phyloP scores from a whole-genome alignment of 2,329 filamentous ascomycete genomes.

The Delphinella strobiligena region DNA sequence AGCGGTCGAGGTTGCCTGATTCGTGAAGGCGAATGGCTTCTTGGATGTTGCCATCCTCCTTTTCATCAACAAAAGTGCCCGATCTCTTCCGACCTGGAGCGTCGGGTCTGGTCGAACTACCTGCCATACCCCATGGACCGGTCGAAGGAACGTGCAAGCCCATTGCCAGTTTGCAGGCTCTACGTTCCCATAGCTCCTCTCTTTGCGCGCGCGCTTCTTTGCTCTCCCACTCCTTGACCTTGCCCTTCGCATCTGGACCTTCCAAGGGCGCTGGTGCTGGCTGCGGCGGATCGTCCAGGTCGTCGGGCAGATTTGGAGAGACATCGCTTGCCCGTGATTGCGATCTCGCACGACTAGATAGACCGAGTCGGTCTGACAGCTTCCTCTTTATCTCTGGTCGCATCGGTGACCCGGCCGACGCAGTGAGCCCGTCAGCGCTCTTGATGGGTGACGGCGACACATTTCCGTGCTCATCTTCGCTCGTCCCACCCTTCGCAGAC shows the following conservation, averaged over 20 bases:
- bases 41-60: constrained; percentile 58
- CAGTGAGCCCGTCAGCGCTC: neutral
- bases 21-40: constrained; percentile 94
- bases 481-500: no score
- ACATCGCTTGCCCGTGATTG: constrained; percentile 41
- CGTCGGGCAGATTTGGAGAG: constrained; percentile 63
- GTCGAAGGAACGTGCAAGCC: constrained; percentile 14
- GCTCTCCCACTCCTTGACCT: constrained; percentile 4
- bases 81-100: neutral
- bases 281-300: constrained; percentile 73
- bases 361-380: constrained; percentile 59
- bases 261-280: constrained; percentile 37
- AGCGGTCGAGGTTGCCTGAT: constrained; percentile 61
- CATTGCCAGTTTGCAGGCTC: constrained; percentile 77
- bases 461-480: no score
- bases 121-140: neutral
- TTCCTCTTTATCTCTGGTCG: constrained; percentile 27
- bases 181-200: constrained; percentile 80
- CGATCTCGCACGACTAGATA: constrained; percentile 26
- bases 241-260: constrained; percentile 8
- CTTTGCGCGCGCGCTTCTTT: constrained; percentile 23
- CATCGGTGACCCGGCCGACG: constrained; percentile 9
- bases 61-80: constrained; percentile 22
- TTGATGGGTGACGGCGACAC: neutral
- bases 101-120: constrained; percentile 23